phyloP scores from a whole-genome alignment of 345 rosid genomes.

The Laguncularia racemosa region DNA sequence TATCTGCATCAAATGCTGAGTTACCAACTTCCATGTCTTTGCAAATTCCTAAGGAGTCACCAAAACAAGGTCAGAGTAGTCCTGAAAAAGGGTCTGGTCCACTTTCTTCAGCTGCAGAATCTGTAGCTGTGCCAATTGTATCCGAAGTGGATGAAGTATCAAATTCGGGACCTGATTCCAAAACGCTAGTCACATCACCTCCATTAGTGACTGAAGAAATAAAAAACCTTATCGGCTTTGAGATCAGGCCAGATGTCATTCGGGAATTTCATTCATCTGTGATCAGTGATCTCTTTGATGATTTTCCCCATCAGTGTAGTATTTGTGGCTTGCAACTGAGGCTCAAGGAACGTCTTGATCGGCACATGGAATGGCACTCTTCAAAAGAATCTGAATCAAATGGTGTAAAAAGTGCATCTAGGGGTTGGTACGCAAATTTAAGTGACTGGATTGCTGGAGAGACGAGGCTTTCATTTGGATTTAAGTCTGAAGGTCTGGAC shows the following conservation, averaged over 20 bases:
- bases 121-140: conserved; percentile 21
- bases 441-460: conserved; percentile 62
- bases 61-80: conserved; percentile 29
- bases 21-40: not conserved
- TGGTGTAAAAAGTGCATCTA: conserved; percentile 20
- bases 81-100: conserved; percentile 22
- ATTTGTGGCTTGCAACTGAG: conserved; percentile 73
- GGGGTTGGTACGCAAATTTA: conserved; percentile 69
- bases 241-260: conserved; percentile 63
- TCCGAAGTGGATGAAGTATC: conserved; percentile 30
- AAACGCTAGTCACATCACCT: conserved; percentile 20
- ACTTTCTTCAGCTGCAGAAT: conserved; percentile 30
- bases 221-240: conserved; percentile 55
- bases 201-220: conserved; percentile 19
- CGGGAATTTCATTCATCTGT: conserved; percentile 75
- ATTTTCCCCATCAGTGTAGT: conserved; percentile 63
- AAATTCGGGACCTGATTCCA: conserved; percentile 23
- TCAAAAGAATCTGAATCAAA: conserved; percentile 29
- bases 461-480: conserved; percentile 24
- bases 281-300: conserved; percentile 52
- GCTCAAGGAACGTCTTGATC: conserved; percentile 50
- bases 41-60: conserved; percentile 3
- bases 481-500: conserved; percentile 23
- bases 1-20: conserved; percentile 1
- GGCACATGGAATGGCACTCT: conserved; percentile 76